Conservation (phyloP, 2,329 filamentous ascomycete species). For the Epichloe brachyelytri region DNA sequence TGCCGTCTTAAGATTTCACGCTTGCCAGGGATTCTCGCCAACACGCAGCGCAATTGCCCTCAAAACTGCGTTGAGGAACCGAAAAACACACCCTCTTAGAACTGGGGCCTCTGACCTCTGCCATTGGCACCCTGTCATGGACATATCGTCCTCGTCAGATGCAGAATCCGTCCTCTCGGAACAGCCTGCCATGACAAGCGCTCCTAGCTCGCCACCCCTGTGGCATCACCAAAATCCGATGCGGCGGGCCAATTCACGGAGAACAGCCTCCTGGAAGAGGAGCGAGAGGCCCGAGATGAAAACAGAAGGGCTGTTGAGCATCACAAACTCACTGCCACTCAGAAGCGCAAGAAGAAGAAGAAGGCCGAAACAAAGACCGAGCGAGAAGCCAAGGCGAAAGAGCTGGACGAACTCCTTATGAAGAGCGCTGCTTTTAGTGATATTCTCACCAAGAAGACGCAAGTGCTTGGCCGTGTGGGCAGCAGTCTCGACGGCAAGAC, state of each 20-base stretch:
- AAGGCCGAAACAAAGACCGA: conserved; percentile 40
- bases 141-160: conserved; percentile 18
- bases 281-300: conserved; percentile 20
- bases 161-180: conserved; percentile 18
- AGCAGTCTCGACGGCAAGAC: conserved; percentile 46
- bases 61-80: background rate
- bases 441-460: conserved; percentile 50
- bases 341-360: conserved; percentile 33
- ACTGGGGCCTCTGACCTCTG: background rate
- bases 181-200: conserved; percentile 20
- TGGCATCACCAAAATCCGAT: conserved; percentile 9
- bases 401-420: conserved; percentile 44
- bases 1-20: too few species aligned
- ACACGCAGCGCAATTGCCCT: background rate
- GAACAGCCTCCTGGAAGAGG: conserved; percentile 22
- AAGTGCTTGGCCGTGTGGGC: conserved; percentile 48
- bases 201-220: conserved; percentile 25
- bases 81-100: too few species aligned
- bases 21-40: background rate
- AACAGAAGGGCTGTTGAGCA: conserved; percentile 39
- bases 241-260: conserved; percentile 9
- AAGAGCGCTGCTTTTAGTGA: conserved; percentile 50
- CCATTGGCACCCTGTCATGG: conserved; percentile 13
- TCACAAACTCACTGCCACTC: conserved; percentile 20
- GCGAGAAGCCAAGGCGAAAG: conserved; percentile 42